These are phyloP conservation scores for Penicillium longicatenatum DNA, from an alignment of 495 filamentous ascomycete species.

Conservation along the genomic window DNA sequence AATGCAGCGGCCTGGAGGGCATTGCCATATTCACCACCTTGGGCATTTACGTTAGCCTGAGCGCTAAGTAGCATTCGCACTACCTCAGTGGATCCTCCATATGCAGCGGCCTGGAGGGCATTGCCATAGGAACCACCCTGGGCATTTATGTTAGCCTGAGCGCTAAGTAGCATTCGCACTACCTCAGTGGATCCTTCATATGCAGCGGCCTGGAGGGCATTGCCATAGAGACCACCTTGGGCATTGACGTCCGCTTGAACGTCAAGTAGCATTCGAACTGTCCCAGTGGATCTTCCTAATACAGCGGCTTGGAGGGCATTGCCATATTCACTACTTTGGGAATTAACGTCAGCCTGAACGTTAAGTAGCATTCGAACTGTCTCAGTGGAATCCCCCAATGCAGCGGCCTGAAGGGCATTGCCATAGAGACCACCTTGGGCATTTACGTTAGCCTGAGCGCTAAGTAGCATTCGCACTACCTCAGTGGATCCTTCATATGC, in stretches of 20 bases:
- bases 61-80: not conserved
- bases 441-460: not conserved
- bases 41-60: not conserved
- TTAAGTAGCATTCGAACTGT: not conserved
- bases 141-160: not conserved
- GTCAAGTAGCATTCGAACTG: not conserved
- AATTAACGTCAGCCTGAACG: not conserved
- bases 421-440: not conserved
- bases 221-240: not conserved
- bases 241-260: not conserved
- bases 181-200: not conserved
- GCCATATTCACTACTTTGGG: not conserved
- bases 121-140: not conserved
- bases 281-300: not conserved
- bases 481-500: no score
- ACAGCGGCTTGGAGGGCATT: not conserved
- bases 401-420: not conserved
- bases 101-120: conserved; percentile 1
- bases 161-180: not conserved
- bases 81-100: not conserved
- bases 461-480: not conserved
- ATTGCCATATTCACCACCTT: not conserved
- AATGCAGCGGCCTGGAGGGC: not conserved
- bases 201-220: not conserved
- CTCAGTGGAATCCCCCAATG: not conserved